Base-by-base conservation (phyloP, 352 stramenopile species). In the Pythium sp. region DNA sequence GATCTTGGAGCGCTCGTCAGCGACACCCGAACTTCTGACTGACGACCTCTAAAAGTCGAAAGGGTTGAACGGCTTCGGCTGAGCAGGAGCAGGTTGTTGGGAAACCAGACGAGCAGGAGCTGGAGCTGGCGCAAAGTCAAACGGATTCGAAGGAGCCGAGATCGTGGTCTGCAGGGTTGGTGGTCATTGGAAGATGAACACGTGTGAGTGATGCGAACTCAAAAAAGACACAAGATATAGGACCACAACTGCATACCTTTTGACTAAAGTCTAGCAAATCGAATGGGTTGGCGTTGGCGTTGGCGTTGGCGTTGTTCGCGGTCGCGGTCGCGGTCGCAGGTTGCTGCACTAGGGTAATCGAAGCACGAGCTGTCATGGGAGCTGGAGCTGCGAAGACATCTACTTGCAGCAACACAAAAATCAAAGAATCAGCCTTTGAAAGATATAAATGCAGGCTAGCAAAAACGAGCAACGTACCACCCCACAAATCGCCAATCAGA, bases 31-130 rank as follows among this genome's bases (percentile, higher is more conserved):
- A n/a, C n/a, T n/a, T n/a, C n/a, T n/a, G 41, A n/a, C 41, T 47
- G 15, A 11, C 15, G 15, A 8, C 15, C n/a, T 38, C 51, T 69
- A 87, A 22, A 85, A 74, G 53, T 87, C 79, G 57, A 87, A 87
- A 24, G 79, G 79, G 47, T 87, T 87, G 57, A 79, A 84, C 18
- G 79, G 76, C 63, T 74, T 78, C 41, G 64, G 12, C 64, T 64
- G 59, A 9, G 58, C 59, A 49, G 59, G 22, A 0, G 61, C 24
- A 20, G 53, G 34, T 47, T 47, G 59, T 26, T 53, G 14, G 12
- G 12, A 22, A 30, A 24, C 24, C 32, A 54, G 3, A 51, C 34
- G 59, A 36, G 36, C 41, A 9, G 41, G 36, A 14, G 36, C 9
- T 18, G 36, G 41, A n/a, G 41, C 9, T 49, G 24, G 15, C n/a